Conservation (phyloP, 2,329 filamentous ascomycete species). For the Colletotrichum cordylinicola region DNA sequence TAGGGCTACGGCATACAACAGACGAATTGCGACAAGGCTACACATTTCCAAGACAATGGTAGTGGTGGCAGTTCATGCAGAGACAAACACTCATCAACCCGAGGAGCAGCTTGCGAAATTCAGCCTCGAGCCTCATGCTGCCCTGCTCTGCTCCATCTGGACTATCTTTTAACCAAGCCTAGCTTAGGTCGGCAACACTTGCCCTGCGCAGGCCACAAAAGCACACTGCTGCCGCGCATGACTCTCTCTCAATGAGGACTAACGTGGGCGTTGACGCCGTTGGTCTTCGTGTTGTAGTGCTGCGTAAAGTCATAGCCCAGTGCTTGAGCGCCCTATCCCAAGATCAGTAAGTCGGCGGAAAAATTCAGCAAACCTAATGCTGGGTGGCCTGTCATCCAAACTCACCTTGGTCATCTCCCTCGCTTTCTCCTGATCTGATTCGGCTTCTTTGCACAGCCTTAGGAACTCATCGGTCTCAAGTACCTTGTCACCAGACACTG, state of each 20-base stretch:
- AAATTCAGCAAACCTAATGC: neutral
- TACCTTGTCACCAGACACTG: constrained; percentile 39
- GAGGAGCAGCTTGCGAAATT: neutral
- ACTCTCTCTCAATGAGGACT: neutral
- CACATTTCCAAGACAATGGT: neutral
- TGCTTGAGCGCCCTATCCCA: neutral
- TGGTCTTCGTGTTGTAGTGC: constrained; percentile 39
- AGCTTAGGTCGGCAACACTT: neutral
- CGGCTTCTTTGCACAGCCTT: constrained; percentile 38
- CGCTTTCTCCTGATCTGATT: constrained; percentile 36
- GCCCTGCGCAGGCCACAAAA: neutral
- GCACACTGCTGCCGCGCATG: neutral
- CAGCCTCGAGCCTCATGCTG: neutral
- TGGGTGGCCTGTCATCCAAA: constrained; percentile 32
- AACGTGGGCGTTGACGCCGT: neutral
- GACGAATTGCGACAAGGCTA: neutral
- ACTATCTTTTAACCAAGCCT: neutral
- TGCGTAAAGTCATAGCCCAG: constrained; percentile 48
- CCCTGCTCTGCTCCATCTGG: neutral
- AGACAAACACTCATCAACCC: neutral
- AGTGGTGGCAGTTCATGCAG: neutral
- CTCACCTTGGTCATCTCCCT: constrained; percentile 37
- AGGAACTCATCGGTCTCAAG: constrained; percentile 33
- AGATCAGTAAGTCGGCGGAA: neutral
- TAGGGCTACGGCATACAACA: neutral